Percentiles rank a stretch among this genome's conserved stretches.
Conservation (phyloP, 768 basidiomycete genomes). For the Steccherinum ochraceum region DNA sequence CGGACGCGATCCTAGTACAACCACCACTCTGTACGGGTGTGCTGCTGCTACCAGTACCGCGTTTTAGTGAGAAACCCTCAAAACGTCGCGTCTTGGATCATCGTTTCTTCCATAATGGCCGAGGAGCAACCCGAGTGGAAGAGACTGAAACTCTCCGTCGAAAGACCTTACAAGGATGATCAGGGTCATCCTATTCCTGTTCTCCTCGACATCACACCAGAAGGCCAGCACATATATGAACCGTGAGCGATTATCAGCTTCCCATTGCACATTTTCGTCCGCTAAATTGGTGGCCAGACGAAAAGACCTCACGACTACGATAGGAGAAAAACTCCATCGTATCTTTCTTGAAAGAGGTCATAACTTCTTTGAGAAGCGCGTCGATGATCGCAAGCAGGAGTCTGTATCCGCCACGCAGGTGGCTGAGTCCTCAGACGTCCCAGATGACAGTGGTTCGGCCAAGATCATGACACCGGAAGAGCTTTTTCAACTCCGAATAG, state of each 20-base stretch:
- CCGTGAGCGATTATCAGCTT: slow-evolving; percentile 40
- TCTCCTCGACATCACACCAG: slow-evolving; percentile 62
- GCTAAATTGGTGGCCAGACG: slow-evolving; percentile 18
- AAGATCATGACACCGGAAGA: slow-evolving; percentile 68
- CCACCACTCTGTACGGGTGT: background rate
- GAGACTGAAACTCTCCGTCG: slow-evolving; percentile 60
- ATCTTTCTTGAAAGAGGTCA: slow-evolving; percentile 69
- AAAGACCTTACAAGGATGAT: slow-evolving; percentile 79
- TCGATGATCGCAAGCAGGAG: slow-evolving; percentile 13
- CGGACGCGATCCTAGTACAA: background rate
- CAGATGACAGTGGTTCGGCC: slow-evolving; percentile 19
- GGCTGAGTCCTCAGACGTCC: slow-evolving; percentile 12
- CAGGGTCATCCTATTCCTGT: slow-evolving; percentile 54
- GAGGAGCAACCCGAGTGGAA: slow-evolving; percentile 41
- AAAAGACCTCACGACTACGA: slow-evolving; percentile 47
- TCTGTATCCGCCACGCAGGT: slow-evolving; percentile 19
- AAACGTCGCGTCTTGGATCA: background rate
- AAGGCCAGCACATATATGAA: slow-evolving; percentile 66
- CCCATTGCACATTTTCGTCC: background rate
- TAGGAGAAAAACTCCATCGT: slow-evolving; percentile 61
- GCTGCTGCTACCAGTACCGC: no score
- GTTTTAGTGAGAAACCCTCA: no score
- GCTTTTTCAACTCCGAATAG: slow-evolving; percentile 63
- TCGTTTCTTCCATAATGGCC: background rate
- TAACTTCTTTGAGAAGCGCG: slow-evolving; percentile 64